Base-by-base conservation (phyloP, 2,329 filamentous ascomycete species). In the Phaeosphaeriaceae sp. region DNA sequence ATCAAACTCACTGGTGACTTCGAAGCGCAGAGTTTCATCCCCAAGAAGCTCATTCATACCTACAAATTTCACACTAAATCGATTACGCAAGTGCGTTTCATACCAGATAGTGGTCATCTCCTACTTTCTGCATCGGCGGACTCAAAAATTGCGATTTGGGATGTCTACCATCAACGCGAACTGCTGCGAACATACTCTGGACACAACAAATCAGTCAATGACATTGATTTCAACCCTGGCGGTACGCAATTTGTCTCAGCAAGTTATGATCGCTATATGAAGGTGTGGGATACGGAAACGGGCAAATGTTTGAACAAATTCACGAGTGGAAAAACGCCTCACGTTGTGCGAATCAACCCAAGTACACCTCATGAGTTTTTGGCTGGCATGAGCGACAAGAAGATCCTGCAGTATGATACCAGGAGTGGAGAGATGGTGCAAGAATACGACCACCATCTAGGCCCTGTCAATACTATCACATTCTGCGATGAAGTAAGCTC, bases 261-360 rank as follows among this genome's bases (percentile, higher is more conserved):
- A 1, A 94, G 90, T 13, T 99, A 95, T 73, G 94, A 99, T 73
- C 88, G 93, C 45, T 88, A 90, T 78, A 97, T 97, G 79, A 97
- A 97, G 76, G 82, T 99, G 23, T 99, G 94, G 94, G 94, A 99
- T 66, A 97, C 93, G 0, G 94, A 99, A 74, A 97, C 90, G 17
- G 94, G 94, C 37, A 82, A 87, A 62, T 97, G 93, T 68, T 78
- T 96, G 59, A 87, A 85, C 65, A 90, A 91, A 49, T 99, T 96
- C 79, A 91, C 88, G 15, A 96, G 90, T 0, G 93, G 93, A 68
- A 96, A 95, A 78, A 97, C 92, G 12, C 93, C 94, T 4, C 94
- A 99, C 70, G 92, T 96, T 43, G 81, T 99, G 61, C 87, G 90
- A 61, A 97, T 97, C 81, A 96, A 97, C 74, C 92, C 93, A 0